Base-by-base conservation (phyloP, 2,329 filamentous ascomycete species). In the Microdochium bolleyi region DNA sequence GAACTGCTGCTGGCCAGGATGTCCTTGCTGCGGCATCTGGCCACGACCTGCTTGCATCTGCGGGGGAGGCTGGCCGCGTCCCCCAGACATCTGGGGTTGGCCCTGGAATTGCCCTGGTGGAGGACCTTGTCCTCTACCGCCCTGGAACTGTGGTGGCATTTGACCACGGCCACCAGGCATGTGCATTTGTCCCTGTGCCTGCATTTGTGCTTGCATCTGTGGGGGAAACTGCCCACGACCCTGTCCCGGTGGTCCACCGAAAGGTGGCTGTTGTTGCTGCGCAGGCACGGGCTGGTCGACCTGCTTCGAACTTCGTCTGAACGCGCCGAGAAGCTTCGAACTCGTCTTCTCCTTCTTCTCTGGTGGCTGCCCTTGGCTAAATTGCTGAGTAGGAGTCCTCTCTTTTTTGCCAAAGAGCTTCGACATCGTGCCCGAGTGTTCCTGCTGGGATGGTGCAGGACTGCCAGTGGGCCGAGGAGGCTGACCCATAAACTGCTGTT, bases 261-360 rank as follows among this genome's bases (percentile, higher is more conserved):
- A 50, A 19, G 19, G 21, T 13, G 37, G 32, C 46, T 49, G 53
- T 24, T 60, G 58, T 21, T 54, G 53, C 49, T 54, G 50, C 10
- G 50, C 30, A 2, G 55, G 27, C 14, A 57, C 55, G 48, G 41
- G 55, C 11, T 57, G 55, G 49, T 62, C 57, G 2, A 54, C 52
- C 32, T 60, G 57, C 49, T 62, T 66, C 3, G 57, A 57, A 13
- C 52, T 57, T 27, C 64, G 59, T 49, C 63, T 67, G 41, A 67
- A 63, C 3, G 64, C 63, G 19, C 59, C 55, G 2, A 66, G 53
- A 13, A 67, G 53, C 52, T 63, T 66, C 3, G 61, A 61, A 9
- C 61, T 61, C 0, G 60, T 61, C n/a, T 57, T 64, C 55, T 66
- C 64, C 44, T 65, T 62, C 32, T 63, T 65, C 41, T 58, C 58